Evolutionary conservation across 805 yeast species (phyloP), one percentile per base, ranked within the genome.

Genomic region (Yamadazyma laniorum): DNA sequence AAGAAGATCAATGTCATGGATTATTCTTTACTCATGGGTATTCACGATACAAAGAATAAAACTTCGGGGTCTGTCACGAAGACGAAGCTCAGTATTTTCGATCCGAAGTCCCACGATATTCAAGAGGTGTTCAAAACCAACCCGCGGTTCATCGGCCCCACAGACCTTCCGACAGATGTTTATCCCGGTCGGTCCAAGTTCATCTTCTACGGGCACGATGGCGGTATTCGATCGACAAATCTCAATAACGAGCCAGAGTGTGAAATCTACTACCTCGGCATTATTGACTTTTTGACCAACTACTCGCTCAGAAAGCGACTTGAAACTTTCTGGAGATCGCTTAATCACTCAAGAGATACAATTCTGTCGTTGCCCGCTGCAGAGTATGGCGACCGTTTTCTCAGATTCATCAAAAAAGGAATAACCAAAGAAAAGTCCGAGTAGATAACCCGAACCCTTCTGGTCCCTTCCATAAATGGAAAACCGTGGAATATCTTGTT

Each of bases 221-320:
- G 96, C 13, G 98, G 97, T 3, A 78, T 85, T 28, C 68, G 82
- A 34, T 82, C 91, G 3, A 80, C 95, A 1, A 77, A 82, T 52
- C 80, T 69, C 37, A 51, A 73, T 22, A 72, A 83, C 53, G 72
- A 77, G 32, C 85, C 87, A 17, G 53, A 77, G 25, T 70, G 77
- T 21, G 76, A 82, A 38, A 76, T 91, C 6, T 93, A 93, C 62
- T 93, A 90, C 53, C 65, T 93, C 51, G 99, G 99, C 6, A 82
- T 93, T 26, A 93, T 93, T 47, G 99, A 93, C 56, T 91, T 96
- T 61, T 68, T 93, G 49, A 93, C 99, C 0, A 78, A 79, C 46
- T 87, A 87, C 51, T 79, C 85, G 0, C 60, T 82, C 16, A 65
- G 79, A 48, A 93, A 93, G 58, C 74, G 76, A 46, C 58, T 89